Base-by-base conservation (phyloP, 2,329 filamentous ascomycete species). In the Rhynchosporium agropyri region DNA sequence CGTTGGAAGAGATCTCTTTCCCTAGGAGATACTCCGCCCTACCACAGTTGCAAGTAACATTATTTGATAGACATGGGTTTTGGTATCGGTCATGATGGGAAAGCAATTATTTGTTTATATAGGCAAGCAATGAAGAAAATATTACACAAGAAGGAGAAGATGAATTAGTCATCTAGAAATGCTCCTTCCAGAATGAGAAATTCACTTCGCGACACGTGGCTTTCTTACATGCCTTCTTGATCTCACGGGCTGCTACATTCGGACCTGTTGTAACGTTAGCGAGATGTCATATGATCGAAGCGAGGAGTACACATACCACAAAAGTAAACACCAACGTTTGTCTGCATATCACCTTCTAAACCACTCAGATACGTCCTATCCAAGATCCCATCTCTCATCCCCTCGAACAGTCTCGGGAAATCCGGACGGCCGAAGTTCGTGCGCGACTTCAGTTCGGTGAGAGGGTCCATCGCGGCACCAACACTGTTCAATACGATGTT, bases 151-250 rank as follows among this genome's bases (percentile, higher is more conserved):
- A 6, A 28, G 29, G 15, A 33, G 29, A 20, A n/a, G 42, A n/a
- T n/a, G 42, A n/a, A 15, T 45, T 13, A 43, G 29, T 28, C 43
- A 63, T 65, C 65, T 82, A 89, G 74, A 89, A 89, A 75, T 99
- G 94, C 78, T 99, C 95, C 81, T 99, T 99, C 95, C 95, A 99
- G 82, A 99, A 99, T 72, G 91, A 90, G 80, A 98, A 99, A 72
- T 88, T 86, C 62, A 99, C 92, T 70, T 96, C 90, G 66, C 85
- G 85, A 43, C 84, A 87, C 12, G 87, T 90, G 15, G 89, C 89
- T 59, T 81, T 76, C 73, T 89, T 90, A 69, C 91, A 90, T 15
- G 94, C 93, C 74, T 86, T 85, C 77, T 90, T 89, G 75, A 99
- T 97, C 72, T 91, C 86, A 69, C 92, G 85, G 6, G 94, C 94